Evolutionary conservation across 805 yeast species (phyloP), one percentile per base, ranked within the genome.

Genomic region (Kluyveromyces nonfermentans): DNA sequence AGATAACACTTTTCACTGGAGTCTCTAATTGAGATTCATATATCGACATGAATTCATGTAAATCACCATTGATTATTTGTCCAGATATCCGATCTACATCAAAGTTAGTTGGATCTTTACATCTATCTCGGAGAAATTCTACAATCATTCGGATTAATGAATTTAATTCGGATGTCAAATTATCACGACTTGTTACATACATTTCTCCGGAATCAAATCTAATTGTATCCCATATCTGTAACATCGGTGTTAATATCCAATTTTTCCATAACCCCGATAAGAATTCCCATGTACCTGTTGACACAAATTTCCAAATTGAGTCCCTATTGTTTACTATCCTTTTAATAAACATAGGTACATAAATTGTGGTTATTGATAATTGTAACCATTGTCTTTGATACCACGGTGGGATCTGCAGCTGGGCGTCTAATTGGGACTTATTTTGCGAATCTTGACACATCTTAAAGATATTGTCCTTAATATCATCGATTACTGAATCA

Each of bases 61-160:
- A 57, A 56, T 93, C 88, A 5, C 97, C 97, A 42, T 74, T 71
- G 33, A 73, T 69, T 2, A 86, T 80, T 20, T 74, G 68, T 1
- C 62, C 55, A 21, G 70, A 71, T 25, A 60, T 32, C 14, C 48
- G 45, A 7, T 55, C 53, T 19, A 56, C 50, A 21, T 62, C 55
- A 3, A 52, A 39, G 20, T 42, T 31, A n/a, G 42, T 43, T 19
- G 42, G 28, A 20, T 20, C 8, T 9, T 19, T 41, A 46, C 46
- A 25, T 46, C 56, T 55, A 12, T 60, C 62, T 5, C 49, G 48
- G 9, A 59, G 53, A 38, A 50, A 53, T 42, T 85, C 93, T 16
- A 80, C 68, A 2, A 87, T 86, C 98, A 90, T 90, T 45, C 96
- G 64, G 56, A 87, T 88, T 42, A 90, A 70, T 1, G 95, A 83